Conservation (phyloP, 1,139 yeast genomes). For the Suhomyces guaymorum region DNA sequence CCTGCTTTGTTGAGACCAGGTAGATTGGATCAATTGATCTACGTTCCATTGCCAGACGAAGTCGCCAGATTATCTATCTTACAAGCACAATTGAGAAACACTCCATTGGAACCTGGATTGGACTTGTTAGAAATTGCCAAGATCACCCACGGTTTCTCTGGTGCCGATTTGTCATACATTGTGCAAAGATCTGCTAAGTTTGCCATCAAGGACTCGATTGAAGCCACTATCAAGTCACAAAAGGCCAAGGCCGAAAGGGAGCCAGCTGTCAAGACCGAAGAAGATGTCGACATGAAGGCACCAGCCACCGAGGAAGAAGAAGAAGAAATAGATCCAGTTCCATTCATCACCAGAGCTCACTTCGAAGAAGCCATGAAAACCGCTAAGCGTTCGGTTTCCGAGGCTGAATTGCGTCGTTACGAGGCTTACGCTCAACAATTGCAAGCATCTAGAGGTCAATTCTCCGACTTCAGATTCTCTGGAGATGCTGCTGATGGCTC, state of each 20-base stretch:
- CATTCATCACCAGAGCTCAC: slow-evolving; percentile 88
- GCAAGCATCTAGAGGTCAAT: slow-evolving; percentile 93
- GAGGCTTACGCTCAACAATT: slow-evolving; percentile 98
- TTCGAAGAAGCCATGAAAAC: slow-evolving; percentile 99
- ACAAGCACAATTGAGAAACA: slow-evolving; percentile 94
- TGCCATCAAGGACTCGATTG: slow-evolving; percentile 97
- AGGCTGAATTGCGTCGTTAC: slow-evolving; percentile 96
- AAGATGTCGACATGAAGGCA: slow-evolving; percentile 62
- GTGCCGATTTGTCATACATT: slow-evolving; percentile 97
- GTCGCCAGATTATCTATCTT: slow-evolving; percentile 89
- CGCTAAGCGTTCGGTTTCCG: slow-evolving; percentile 95
- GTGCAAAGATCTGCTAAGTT: slow-evolving; percentile 98
- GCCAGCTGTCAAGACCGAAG: slow-evolving; percentile 48
- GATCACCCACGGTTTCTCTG: slow-evolving; percentile 94
- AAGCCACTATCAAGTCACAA: slow-evolving; percentile 63
- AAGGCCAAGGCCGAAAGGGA: slow-evolving; percentile 52
- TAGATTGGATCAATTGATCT: slow-evolving; percentile 96
- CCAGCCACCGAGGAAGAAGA: slow-evolving; percentile 39
- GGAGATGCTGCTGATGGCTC: slow-evolving; percentile 45
- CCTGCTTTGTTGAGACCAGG: slow-evolving; percentile 99
- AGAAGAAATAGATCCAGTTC: slow-evolving; percentile 87
- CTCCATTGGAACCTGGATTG: slow-evolving; percentile 97
- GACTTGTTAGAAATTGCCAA: slow-evolving; percentile 86
- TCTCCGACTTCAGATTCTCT: slow-evolving; percentile 71
- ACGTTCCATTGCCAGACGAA: slow-evolving; percentile 98